Evolutionary conservation across 371 early-diverging fungal genomes (phyloP).

Genomic region (Mucor saturninus): DNA sequence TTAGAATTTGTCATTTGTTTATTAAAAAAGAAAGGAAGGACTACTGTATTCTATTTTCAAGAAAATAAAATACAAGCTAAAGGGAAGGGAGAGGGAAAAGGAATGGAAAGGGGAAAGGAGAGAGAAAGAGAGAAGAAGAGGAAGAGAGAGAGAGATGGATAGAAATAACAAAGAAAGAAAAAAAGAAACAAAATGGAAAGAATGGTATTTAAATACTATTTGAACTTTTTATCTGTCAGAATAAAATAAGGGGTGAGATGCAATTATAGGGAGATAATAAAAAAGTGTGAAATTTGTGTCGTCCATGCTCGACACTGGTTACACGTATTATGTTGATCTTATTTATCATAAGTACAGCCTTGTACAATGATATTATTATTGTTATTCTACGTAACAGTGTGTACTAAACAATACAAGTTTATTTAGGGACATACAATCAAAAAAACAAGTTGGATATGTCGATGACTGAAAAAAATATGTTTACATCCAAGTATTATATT

Average conservation of each 20-base stretch:
- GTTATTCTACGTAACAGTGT: no score
- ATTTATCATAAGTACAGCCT: no score
- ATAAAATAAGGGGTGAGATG: slow-evolving; percentile 8
- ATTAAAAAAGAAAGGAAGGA: slow-evolving; percentile 15
- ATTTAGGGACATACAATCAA: no score
- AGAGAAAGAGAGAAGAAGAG: slow-evolving; percentile 14
- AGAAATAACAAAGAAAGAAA: slow-evolving; percentile 17
- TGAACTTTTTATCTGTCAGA: slow-evolving; percentile 19
- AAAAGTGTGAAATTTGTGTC: not conserved
- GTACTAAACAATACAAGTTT: no score
- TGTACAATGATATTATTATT: no score
- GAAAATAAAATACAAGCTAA: slow-evolving; percentile 8
- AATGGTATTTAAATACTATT: slow-evolving; percentile 12
- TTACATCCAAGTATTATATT: no score
- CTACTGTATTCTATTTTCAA: slow-evolving; percentile 14
- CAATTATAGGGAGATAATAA: not conserved
- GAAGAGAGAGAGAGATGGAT: slow-evolving; percentile 4
- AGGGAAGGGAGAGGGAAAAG: slow-evolving; percentile 23
- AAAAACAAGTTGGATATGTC: no score
- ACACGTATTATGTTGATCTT: not conserved
- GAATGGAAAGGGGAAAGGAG: slow-evolving; percentile 26
- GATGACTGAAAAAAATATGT: no score
- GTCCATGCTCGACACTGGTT: no score
- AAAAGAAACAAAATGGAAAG: slow-evolving; percentile 14
- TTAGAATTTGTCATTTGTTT: slow-evolving; percentile 3